Evolutionary conservation across 148 eudicot species (phyloP).

Genomic region (Hydrangea macrophylla): DNA sequence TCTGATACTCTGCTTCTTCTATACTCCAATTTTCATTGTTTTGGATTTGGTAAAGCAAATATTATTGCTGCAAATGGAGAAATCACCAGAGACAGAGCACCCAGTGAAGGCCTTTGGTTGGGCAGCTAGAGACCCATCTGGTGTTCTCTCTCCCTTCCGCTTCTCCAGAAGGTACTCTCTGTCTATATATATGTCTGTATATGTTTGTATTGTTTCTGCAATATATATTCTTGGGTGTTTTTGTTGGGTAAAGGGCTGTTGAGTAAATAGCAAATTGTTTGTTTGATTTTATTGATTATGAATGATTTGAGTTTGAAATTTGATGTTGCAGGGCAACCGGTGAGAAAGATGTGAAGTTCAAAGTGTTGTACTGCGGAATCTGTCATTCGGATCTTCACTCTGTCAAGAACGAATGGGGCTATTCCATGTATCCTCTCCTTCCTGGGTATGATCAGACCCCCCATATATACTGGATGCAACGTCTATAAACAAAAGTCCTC

Average conservation of each 20-base stretch:
- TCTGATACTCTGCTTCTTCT: too few relatives aligned
- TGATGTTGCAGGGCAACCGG: slow-evolving; percentile 44
- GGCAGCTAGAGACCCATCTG: slow-evolving; percentile 44
- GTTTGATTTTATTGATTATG: not conserved
- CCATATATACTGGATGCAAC: too few relatives aligned
- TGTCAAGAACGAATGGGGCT: slow-evolving; percentile 43
- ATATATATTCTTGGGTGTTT: too few relatives aligned
- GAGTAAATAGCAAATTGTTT: too few relatives aligned
- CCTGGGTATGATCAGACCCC: slow-evolving; percentile 40
- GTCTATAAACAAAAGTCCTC: too few relatives aligned
- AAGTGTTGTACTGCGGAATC: slow-evolving; percentile 40
- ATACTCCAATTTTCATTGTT: too few relatives aligned
- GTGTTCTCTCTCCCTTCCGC: slow-evolving; percentile 33
- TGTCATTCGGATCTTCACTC: slow-evolving; percentile 46
- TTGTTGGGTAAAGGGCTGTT: too few relatives aligned
- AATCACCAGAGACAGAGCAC: slow-evolving; percentile 15
- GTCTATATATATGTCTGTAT: not conserved
- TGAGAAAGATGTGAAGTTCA: slow-evolving; percentile 34
- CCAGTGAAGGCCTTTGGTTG: slow-evolving; percentile 39
- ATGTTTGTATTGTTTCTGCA: too few relatives aligned
- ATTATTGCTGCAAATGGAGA: too few relatives aligned
- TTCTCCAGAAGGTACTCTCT: slow-evolving; percentile 33
- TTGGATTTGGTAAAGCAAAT: too few relatives aligned
- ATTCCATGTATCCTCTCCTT: slow-evolving; percentile 29
- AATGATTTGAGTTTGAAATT: too few relatives aligned